These are phyloP conservation scores for Celoporthe dispersa DNA, from an alignment of 2,329 filamentous ascomycete genomes.

Conservation along the genomic window DNA sequence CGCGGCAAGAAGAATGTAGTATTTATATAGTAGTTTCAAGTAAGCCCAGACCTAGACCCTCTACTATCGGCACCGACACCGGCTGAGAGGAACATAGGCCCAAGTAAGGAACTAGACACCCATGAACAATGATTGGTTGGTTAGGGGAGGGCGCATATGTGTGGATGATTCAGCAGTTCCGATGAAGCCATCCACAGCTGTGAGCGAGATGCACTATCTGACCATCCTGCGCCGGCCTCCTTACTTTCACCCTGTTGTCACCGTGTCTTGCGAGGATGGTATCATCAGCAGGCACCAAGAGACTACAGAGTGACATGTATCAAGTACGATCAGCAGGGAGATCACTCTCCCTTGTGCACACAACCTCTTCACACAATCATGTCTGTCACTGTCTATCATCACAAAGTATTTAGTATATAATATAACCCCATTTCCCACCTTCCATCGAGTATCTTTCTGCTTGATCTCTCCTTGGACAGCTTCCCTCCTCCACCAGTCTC, in stretches of 20 bases:
- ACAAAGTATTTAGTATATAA: neutral
- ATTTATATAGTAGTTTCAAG: too few species aligned
- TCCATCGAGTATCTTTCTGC: neutral
- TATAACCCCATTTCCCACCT: neutral
- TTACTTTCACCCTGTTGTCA: neutral
- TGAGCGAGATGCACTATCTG: neutral
- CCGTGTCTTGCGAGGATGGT: neutral
- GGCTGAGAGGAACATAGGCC: neutral
- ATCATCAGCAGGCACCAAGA: neutral
- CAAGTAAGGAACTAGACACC: neutral
- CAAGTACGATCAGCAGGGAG: neutral
- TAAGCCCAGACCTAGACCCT: neutral
- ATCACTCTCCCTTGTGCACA: neutral
- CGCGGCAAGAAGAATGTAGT: neutral
- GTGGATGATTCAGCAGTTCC: neutral
- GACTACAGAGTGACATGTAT: neutral
- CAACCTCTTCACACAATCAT: neutral
- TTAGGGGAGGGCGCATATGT: too few species aligned
- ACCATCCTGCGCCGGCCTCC: neutral
- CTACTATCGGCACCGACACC: neutral
- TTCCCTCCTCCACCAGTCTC: neutral
- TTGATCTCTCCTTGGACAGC: neutral
- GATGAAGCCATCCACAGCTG: neutral
- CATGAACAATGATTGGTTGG: too few species aligned
- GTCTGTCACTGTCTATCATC: neutral